A percentile compares a stretch with the other conserved stretches of the same genome.
Conservation (phyloP, 306 rosid species). For the Clitoria ternatea region DNA sequence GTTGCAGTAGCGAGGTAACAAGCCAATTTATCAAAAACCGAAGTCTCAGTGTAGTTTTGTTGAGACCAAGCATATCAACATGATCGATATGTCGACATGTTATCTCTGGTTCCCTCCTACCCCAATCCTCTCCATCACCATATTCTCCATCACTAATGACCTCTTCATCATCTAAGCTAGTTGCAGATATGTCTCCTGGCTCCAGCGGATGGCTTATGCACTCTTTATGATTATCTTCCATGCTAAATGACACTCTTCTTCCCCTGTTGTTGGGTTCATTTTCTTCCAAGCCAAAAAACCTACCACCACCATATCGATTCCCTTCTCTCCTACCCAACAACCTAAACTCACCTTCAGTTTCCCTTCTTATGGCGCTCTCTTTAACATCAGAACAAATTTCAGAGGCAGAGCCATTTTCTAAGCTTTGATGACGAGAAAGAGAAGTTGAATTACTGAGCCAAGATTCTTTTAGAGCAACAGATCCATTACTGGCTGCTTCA, state of each 20-base stretch:
- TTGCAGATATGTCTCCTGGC: slow-evolving; percentile 58
- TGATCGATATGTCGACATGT: slow-evolving; percentile 74
- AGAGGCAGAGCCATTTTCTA: slow-evolving; percentile 56
- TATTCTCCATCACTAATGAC: slow-evolving; percentile 70
- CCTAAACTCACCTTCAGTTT: slow-evolving; percentile 94
- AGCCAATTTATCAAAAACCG: slow-evolving; percentile 95
- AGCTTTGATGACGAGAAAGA: slow-evolving; percentile 36
- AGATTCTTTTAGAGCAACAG: slow-evolving; percentile 39
- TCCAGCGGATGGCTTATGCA: slow-evolving; percentile 39
- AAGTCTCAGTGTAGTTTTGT: slow-evolving; percentile 76
- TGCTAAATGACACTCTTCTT: slow-evolving; percentile 78
- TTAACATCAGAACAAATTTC: slow-evolving; percentile 51
- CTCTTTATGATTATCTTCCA: slow-evolving; percentile 68
- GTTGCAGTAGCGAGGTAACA: slow-evolving; percentile 81
- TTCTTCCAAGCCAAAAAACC: slow-evolving; percentile 80
- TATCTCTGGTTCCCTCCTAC: slow-evolving; percentile 72
- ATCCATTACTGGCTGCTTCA: slow-evolving; percentile 29
- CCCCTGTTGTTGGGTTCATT: slow-evolving; percentile 56
- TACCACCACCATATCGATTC: slow-evolving; percentile 57
- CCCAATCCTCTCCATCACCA: slow-evolving; percentile 56
- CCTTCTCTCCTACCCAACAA: slow-evolving; percentile 84
- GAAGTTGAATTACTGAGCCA: slow-evolving; percentile 38
- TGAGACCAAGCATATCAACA: slow-evolving; percentile 79
- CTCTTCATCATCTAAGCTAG: slow-evolving; percentile 78
- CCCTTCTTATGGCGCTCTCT: slow-evolving; percentile 93